phyloP scores from a whole-genome alignment of 2,329 filamentous ascomycete genomes.

The Neobulgaria alba region DNA sequence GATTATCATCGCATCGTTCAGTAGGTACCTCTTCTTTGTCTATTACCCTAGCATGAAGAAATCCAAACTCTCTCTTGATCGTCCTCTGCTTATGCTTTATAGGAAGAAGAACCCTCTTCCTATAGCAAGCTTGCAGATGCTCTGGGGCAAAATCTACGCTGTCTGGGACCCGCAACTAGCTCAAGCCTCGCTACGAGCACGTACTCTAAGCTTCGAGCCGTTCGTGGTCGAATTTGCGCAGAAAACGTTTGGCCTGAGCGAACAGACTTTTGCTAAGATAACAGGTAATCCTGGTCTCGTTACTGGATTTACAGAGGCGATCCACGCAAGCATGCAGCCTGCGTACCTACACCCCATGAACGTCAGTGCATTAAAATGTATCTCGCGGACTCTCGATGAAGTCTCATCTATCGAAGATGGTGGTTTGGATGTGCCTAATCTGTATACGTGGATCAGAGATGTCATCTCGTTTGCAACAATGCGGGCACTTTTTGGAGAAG shows the following conservation, averaged over 20 bases:
- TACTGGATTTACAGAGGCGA: slow-evolving; percentile 27
- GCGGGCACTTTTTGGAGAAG: slow-evolving; percentile 34
- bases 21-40: slow-evolving; percentile 20
- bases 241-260: slow-evolving; percentile 26
- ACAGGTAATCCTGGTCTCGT: slow-evolving; percentile 22
- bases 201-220: slow-evolving; percentile 35
- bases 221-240: slow-evolving; percentile 33
- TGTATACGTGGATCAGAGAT: slow-evolving; percentile 34
- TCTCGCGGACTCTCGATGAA: slow-evolving; percentile 26
- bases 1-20: slow-evolving; percentile 30
- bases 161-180: slow-evolving; percentile 34
- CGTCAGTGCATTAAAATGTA: slow-evolving; percentile 28
- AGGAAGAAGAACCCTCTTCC: slow-evolving; percentile 22
- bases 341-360: slow-evolving; percentile 32
- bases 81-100: not conserved
- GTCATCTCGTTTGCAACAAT: slow-evolving; percentile 33
- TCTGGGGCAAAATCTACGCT: slow-evolving; percentile 37
- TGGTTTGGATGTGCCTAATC: no score
- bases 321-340: slow-evolving; percentile 29
- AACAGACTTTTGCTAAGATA: slow-evolving; percentile 24
- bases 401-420: slow-evolving; percentile 26
- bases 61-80: not conserved
- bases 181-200: slow-evolving; percentile 32
- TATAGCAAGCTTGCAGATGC: slow-evolving; percentile 38
- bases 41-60: not conserved